Conservation (phyloP, 805 yeast genomes). For the Trichomonascus vanleenenianus region DNA sequence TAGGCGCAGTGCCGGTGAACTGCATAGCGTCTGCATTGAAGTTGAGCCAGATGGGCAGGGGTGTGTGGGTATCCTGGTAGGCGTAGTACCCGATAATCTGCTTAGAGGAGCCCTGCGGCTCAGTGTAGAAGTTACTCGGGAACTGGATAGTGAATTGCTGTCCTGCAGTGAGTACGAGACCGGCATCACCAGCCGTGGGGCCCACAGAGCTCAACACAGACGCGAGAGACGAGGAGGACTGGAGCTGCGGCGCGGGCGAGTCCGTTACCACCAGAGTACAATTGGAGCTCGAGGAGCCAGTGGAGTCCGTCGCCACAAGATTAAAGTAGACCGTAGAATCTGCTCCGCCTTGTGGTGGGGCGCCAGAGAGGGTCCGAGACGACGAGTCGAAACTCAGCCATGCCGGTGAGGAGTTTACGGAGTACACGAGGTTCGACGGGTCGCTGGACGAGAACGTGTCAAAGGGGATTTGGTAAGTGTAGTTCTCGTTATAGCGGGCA, state of each 20-base stretch:
- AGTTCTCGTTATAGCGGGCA: constrained; percentile 60
- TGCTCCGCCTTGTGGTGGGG: constrained; percentile 38
- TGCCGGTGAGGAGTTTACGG: constrained; percentile 46
- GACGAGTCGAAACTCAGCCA: constrained; percentile 72
- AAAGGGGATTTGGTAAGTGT: constrained; percentile 57
- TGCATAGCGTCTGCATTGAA: constrained; percentile 57
- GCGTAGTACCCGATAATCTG: constrained; percentile 68
- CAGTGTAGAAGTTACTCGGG: constrained; percentile 49
- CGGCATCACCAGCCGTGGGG: constrained; percentile 65
- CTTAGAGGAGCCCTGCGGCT: constrained; percentile 33
- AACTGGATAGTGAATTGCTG: constrained; percentile 59
- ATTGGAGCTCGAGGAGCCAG: constrained; percentile 39
- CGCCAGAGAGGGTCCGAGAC: constrained; percentile 60
- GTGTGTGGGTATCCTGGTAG: constrained; percentile 69
- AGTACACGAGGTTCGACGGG: constrained; percentile 42
- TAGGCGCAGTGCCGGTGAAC: constrained; percentile 83
- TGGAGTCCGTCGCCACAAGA: constrained; percentile 55
- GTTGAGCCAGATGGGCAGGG: constrained; percentile 83
- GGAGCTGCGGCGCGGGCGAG: constrained; percentile 46
- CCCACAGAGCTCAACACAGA: constrained; percentile 58
- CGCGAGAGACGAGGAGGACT: constrained; percentile 36
- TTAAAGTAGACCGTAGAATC: constrained; percentile 44
- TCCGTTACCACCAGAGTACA: constrained; percentile 56
- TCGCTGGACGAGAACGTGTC: constrained; percentile 52
- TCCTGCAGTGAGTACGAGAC: constrained; percentile 68